A percentile compares a stretch with the other conserved stretches of the same genome.
These are phyloP conservation scores for Protoeuglena noctilucae DNA, from an alignment of 139 green algal genomes.

Conservation along the genomic window DNA sequence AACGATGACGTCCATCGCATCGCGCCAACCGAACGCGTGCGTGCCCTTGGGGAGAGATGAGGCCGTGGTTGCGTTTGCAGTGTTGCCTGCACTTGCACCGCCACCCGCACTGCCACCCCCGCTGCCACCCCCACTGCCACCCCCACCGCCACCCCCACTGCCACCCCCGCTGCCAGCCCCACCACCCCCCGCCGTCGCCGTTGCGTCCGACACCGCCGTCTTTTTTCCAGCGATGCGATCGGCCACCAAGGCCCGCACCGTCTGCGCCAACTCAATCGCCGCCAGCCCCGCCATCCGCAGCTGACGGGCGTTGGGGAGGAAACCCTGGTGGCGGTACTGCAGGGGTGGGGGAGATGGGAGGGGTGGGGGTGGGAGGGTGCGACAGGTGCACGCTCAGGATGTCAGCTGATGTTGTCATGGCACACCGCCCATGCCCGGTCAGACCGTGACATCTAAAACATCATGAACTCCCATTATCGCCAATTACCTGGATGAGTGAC, in stretches of 20 bases:
- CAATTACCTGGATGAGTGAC: background rate
- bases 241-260: conserved; percentile 27
- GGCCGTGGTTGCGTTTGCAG: no score
- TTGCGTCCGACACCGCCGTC: background rate
- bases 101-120: conserved; percentile 15
- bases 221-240: conserved; percentile 15
- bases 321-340: conserved; percentile 23
- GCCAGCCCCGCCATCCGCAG: conserved; percentile 61
- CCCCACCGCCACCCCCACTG: background rate
- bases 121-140: no score
- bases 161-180: background rate
- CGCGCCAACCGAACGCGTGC: conserved; percentile 66
- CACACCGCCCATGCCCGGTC: conserved; percentile 9
- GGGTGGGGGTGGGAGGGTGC: conserved; percentile 39
- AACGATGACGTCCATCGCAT: conserved; percentile 78
- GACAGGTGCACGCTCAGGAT: conserved; percentile 46
- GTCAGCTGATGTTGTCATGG: conserved; percentile 40
- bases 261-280: conserved; percentile 54
- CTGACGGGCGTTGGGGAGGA: conserved; percentile 61
- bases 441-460: background rate
- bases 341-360: background rate
- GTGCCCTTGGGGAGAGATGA: conserved; percentile 12
- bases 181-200: background rate
- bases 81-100: no score
- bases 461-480: no score